Evolutionary conservation across 1,139 yeast genomes (phyloP).

Genomic region (Pichia sp.): DNA sequence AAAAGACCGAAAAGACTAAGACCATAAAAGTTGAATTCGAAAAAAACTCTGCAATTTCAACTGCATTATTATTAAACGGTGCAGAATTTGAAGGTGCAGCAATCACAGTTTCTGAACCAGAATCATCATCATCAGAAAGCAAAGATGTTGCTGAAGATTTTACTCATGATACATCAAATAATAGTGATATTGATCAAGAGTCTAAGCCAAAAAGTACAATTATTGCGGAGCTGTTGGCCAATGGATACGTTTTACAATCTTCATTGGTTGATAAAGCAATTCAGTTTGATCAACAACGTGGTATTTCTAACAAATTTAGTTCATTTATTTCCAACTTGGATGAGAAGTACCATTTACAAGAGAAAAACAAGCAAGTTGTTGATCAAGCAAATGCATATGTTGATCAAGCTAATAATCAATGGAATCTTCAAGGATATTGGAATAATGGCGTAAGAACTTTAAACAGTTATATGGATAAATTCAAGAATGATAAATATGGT

Average conservation of each 20-base stretch:
- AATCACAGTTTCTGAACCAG: conserved; percentile 18
- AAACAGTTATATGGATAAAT: conserved; percentile 42
- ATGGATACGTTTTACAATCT: conserved; percentile 66
- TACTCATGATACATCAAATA: conserved; percentile 1
- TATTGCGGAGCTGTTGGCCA: conserved; percentile 67
- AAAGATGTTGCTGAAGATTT: neutral
- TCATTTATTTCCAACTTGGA: conserved; percentile 51
- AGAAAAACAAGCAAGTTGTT: conserved; percentile 36
- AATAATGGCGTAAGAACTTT: conserved; percentile 33
- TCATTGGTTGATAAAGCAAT: conserved; percentile 52
- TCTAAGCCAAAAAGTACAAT: conserved; percentile 72
- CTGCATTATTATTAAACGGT: conserved; percentile 68
- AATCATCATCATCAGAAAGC: conserved; percentile 2
- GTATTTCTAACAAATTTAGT: conserved; percentile 51
- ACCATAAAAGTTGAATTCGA: conserved; percentile 48
- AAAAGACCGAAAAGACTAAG: conserved; percentile 31
- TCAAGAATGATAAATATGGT: conserved; percentile 38
- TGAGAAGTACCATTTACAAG: conserved; percentile 51
- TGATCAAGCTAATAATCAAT: conserved; percentile 33
- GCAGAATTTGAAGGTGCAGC: conserved; percentile 58
- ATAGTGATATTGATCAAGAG: conserved; percentile 58
- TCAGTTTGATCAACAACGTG: conserved; percentile 59
- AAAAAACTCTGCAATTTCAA: conserved; percentile 55
- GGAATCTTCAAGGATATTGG: conserved; percentile 33
- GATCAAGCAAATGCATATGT: conserved; percentile 18